Base-by-base conservation (phyloP, 2,329 filamentous ascomycete genomes). In the Trichoderma oligosporum region DNA sequence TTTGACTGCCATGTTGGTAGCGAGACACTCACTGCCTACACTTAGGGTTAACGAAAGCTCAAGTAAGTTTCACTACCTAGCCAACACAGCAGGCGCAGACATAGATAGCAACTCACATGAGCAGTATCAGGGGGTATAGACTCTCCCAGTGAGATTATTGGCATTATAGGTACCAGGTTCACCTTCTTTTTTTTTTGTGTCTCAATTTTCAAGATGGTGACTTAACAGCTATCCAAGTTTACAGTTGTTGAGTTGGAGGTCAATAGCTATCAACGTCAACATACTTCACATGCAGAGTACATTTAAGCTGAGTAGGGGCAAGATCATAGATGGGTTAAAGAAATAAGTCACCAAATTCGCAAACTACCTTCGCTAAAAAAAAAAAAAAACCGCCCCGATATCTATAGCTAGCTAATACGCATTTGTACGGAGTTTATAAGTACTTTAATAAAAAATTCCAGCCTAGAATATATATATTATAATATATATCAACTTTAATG, bases 1-100 rank as follows among this genome's bases (percentile, higher is more conserved):
- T 96, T 97, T 63, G 91, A 80, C 63, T 80, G 81, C 94, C 94
- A 99, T 74, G 91, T 95, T 36, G 94, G 94, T 24, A 99, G 78
- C 14, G 94, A 97, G 39, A 97, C 93, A 71, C 93, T 97, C 63
- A 97, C 90, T 62, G 93, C 94, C 92, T 97, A 31, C 49, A 12
- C 24, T 20, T 14, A 7, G 11, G 22, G 35, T n/a, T 20, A 14
- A 39, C 4, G 24, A 11, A 18, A 35, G 36, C 38, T 14, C 16
- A n/a, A 24, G 16, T 57, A 4, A 49, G 39, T 46, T 12, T 20
- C 29, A 14, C 4, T 14, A 22, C 18, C 14, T 24, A 33, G n/a
- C 3, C 16, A 45, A 29, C 16, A 7, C 27, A 52, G 16, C 16
- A 7, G 4, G 2, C 24, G 22, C 16, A 31, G 18, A 24, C 24